phyloP scores from a whole-genome alignment of 2,329 filamentous ascomycete species.

The Chaetomium olivaceum region DNA sequence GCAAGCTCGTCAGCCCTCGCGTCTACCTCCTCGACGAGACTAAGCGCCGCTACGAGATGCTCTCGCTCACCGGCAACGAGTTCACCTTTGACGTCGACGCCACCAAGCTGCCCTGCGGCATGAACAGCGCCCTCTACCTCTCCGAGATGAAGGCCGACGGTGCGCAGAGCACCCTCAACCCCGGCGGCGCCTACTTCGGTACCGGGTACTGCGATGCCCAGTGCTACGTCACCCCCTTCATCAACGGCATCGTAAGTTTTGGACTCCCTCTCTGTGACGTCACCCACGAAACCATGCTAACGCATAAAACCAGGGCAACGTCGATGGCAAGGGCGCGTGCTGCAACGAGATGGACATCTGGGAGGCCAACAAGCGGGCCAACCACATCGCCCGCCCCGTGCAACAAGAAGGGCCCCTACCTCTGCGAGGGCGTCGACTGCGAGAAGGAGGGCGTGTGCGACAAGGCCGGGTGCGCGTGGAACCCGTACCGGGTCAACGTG shows the following conservation, averaged over 20 bases:
- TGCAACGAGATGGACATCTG: constrained; percentile 59
- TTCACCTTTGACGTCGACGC: constrained; percentile 65
- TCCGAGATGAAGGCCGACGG: constrained; percentile 60
- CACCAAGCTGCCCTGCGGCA: constrained; percentile 60
- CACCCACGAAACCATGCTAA: no score
- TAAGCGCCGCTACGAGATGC: constrained; percentile 56
- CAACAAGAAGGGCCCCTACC: constrained; percentile 41
- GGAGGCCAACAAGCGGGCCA: constrained; percentile 53
- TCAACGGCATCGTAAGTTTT: constrained; percentile 43
- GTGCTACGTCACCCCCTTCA: constrained; percentile 50
- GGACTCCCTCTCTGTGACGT: no score
- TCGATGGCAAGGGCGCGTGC: constrained; percentile 47
- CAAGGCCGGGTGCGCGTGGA: constrained; percentile 42
- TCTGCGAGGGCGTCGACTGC: constrained; percentile 42
- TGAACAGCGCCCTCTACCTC: constrained; percentile 67
- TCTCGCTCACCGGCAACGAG: constrained; percentile 59
- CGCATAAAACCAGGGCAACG: constrained; percentile 47
- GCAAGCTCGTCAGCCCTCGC: constrained; percentile 40
- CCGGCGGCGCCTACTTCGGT: constrained; percentile 57
- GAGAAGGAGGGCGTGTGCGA: constrained; percentile 42
- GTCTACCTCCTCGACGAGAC: constrained; percentile 57
- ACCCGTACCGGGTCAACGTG: constrained; percentile 41
- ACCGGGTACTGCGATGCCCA: constrained; percentile 41
- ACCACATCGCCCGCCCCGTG: constrained; percentile 52
- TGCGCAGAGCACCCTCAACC: constrained; percentile 46